Base-by-base conservation (phyloP, 495 filamentous ascomycete species). In the Neurospora sp. region DNA sequence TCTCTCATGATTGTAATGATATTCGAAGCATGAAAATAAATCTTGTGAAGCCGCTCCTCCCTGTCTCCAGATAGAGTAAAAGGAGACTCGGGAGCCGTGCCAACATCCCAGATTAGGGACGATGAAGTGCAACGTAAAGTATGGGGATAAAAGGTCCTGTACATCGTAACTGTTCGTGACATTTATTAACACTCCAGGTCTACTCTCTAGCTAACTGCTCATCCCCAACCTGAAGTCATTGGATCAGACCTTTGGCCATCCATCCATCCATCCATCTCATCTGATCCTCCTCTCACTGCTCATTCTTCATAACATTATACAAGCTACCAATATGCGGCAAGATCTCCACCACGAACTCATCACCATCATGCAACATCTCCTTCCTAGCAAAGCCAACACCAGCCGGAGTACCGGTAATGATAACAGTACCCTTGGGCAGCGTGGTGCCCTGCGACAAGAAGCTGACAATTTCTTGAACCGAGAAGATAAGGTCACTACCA, bases 391-490 rank as follows among this genome's bases (percentile, higher is more conserved):
- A 80, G 8, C 83, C 84, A 16, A 85, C 82, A 59, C 82, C 84
- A 9, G 81, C 81, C 2, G 88, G 88, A 10, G 82, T 86, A 35
- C 83, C 86, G 14, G 84, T 85, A 72, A 85, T 78, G 74, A 87
- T 84, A 68, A 85, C 77, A 6, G 81, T 85, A 18, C 84, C 84
- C 69, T 74, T 74, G 53, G 76, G 80, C 41, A 87, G 77, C 20
- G 85, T 87, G 8, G 85, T 86, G 38, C 85, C 83, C 73, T 85
- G 82, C 8, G 84, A 85, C 39, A 85, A 70, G 74, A 85, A 86
- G 74, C 80, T 82, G 12, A 87, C 80, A 37, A 86, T 79, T 74
- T 84, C 76, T 39, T 78, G 72, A 38, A 85, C 80, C 14, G 79
- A 80, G 77, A 86, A 86, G 73, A 86, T 82, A 72, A 86, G 78